Evolutionary conservation across 2,329 filamentous ascomycete genomes (phyloP).

Genomic region (Penicillium sp.): DNA sequence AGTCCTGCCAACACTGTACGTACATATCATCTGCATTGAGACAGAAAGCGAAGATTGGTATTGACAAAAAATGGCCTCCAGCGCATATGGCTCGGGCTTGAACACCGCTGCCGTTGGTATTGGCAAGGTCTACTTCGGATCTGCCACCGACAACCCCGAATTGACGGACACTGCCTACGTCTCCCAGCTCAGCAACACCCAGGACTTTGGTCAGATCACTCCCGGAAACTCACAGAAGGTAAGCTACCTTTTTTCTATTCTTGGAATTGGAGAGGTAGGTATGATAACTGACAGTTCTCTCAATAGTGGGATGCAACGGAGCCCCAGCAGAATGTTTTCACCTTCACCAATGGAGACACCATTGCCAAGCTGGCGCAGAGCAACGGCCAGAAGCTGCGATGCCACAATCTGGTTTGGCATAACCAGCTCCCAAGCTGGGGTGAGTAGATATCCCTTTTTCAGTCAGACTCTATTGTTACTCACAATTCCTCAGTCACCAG

Average conservation of each 20-base stretch:
- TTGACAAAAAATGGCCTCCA: not conserved
- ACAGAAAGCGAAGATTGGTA: not conserved
- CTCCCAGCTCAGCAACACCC: constrained; percentile 58
- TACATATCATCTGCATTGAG: not conserved
- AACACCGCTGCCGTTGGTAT: constrained; percentile 51
- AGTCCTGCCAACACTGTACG: constrained; percentile 27
- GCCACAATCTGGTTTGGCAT: constrained; percentile 61
- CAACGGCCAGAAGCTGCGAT: constrained; percentile 56
- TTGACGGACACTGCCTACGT: constrained; percentile 58
- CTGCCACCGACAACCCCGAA: constrained; percentile 60
- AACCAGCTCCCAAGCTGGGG: constrained; percentile 58
- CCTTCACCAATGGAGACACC: constrained; percentile 58
- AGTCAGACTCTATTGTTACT: constrained; percentile 27
- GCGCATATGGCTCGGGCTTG: constrained; percentile 26
- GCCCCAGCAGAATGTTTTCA: constrained; percentile 58
- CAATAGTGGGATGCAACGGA: constrained; percentile 63
- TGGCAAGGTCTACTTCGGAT: constrained; percentile 58
- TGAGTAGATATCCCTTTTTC: constrained; percentile 43
- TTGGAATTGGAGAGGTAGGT: no score
- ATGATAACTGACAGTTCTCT: not conserved
- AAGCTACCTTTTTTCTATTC: not conserved
- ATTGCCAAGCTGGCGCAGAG: constrained; percentile 44
- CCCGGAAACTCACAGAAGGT: constrained; percentile 64
- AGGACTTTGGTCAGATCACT: constrained; percentile 66
- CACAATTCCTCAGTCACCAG: constrained; percentile 37